Evolutionary conservation across 352 stramenopile genomes (phyloP).

Genomic region (Globisporangium polare): DNA sequence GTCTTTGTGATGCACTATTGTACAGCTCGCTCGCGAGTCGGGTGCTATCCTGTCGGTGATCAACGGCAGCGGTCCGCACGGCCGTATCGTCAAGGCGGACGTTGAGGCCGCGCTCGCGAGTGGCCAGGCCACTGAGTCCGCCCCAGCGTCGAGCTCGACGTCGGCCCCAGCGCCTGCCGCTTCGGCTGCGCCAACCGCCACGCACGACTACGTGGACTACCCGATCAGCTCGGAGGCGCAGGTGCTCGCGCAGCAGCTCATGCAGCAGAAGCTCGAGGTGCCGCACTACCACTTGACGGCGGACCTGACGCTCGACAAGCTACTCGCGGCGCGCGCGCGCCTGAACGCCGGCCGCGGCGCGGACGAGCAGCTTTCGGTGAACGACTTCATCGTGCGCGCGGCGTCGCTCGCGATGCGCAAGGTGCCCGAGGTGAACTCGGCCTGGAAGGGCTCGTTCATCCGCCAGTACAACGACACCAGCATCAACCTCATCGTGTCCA

Average conservation of each 20-base stretch:
- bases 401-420: constrained; percentile 95
- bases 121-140: constrained; percentile 24
- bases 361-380: constrained; percentile 94
- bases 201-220: constrained; percentile 91
- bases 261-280: constrained; percentile 92
- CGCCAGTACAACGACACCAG: constrained; percentile 94
- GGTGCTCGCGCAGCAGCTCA: constrained; percentile 82
- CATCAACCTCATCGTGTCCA: constrained; percentile 91
- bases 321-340: constrained; percentile 88
- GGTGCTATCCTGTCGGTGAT: constrained; percentile 60
- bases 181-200: constrained; percentile 30
- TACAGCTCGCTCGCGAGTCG: constrained; percentile 67
- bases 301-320: constrained; percentile 90
- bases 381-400: constrained; percentile 97
- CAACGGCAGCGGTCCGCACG: constrained; percentile 80
- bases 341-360: constrained; percentile 91
- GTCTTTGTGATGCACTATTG: neutral
- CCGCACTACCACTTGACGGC: constrained; percentile 98
- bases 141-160: constrained; percentile 18
- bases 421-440: constrained; percentile 91
- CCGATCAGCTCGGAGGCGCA: constrained; percentile 79
- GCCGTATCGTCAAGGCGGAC: constrained; percentile 93
- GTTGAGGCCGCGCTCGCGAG: constrained; percentile 89
- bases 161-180: constrained; percentile 16
- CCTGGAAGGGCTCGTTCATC: constrained; percentile 89